Base-by-base conservation (phyloP, 352 stramenopile genomes). In the Phytophthora megakarya region DNA sequence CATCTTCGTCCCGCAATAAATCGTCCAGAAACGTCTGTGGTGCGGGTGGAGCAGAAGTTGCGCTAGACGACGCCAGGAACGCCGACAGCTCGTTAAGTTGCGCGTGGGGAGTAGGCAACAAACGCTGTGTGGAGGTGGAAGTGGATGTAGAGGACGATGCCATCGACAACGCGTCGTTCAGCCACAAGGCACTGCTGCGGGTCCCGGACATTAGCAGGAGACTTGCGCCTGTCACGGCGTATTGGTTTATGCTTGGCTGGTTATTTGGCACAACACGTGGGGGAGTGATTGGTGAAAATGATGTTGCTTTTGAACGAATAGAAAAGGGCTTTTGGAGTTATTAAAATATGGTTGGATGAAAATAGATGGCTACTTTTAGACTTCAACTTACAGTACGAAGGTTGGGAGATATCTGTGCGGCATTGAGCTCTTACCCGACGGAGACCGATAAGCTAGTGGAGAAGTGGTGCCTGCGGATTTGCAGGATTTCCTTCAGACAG, bases 11-110 rank as follows among this genome's bases (percentile, higher is more conserved):
- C 7, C 50, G 58, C 21, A 84, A 37, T 32, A 86, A 53, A 42
- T 86, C 77, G 50, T 86, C 77, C 47, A 86, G 64, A 47, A 84
- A 81, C 26, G 67, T 81, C 43, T 63, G 61, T 3, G 46, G 33
- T 1, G 49, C 26, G n/a, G n/a, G n/a, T 8, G 43, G 53, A 8
- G 43, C 12, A 13, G 12, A 40, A 60, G 43, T 33, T 38, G 55
- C 43, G 7, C 37, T 16, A 38, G 56, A 33, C 2, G 56, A 64
- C 7, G 65, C 62, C 18, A 80, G 44, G 37, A 80, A 77, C n/a
- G 60, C 60, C 23, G 68, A 72, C 16, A 80, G 44, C 15, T 80
- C 72, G 28, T 60, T 57, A 39, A 78, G 21, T 33, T 72, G 65
- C 28, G 48, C 45, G 19, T 51, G 43, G 5, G 43, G 19, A n/a